These are phyloP conservation scores for Otatea glauca DNA, from an alignment of 176 grass and related monocot genomes.

Conservation along the genomic window DNA sequence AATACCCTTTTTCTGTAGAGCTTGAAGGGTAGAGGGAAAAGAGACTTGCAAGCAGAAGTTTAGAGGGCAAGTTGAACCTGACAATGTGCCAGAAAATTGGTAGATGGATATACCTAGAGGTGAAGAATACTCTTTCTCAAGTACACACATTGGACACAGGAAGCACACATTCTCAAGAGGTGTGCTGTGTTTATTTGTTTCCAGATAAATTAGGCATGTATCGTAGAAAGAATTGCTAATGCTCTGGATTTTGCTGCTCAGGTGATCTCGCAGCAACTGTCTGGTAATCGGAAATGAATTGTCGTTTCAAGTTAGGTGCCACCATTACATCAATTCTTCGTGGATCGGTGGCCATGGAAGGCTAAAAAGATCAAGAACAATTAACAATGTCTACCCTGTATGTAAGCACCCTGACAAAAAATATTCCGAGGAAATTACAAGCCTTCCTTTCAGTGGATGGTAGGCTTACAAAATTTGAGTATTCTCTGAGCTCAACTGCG, in stretches of 20 bases:
- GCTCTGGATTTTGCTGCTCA: neutral
- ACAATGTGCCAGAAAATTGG: too few relatives aligned
- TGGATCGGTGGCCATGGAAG: too few relatives aligned
- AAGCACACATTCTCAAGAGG: neutral
- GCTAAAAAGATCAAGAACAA: neutral
- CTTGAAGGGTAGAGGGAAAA: neutral
- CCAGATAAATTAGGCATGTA: neutral
- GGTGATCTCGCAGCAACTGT: neutral
- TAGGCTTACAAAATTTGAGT: conserved; percentile 35
- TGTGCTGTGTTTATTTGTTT: neutral
- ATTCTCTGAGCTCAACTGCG: neutral
- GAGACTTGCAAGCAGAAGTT: neutral
- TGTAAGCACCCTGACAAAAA: neutral
- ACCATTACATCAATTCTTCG: neutral
- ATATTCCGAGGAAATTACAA: conserved; percentile 3
- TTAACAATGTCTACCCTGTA: neutral
- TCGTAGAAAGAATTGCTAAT: neutral
- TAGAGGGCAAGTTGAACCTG: too few relatives aligned
- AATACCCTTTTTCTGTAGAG: neutral
- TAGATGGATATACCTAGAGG: too few relatives aligned
- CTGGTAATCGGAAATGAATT: conserved; percentile 26
- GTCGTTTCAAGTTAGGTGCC: conserved; percentile 12
- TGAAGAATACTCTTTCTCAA: too few relatives aligned
- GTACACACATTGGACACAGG: neutral
- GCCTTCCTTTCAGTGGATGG: neutral